Conservation (phyloP, 306 rosid species). For the Elaeagnus macrophylla region DNA sequence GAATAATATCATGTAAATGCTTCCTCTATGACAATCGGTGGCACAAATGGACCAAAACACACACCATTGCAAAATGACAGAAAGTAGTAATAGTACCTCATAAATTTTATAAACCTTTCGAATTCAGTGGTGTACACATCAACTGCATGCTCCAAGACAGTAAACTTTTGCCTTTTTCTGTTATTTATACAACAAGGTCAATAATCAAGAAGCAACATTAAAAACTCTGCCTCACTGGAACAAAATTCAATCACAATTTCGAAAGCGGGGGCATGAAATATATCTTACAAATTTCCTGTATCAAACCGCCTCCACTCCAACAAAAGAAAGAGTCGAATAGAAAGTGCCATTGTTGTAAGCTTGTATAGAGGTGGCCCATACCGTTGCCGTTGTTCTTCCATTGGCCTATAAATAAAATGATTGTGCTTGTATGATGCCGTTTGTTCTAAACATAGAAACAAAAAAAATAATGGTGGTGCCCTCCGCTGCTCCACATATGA, state of each 20-base stretch:
- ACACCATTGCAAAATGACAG: background rate
- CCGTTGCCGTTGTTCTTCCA: conserved; percentile 96
- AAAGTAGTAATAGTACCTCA: conserved; percentile 44
- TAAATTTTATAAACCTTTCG: conserved; percentile 65
- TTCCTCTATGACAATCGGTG: no score
- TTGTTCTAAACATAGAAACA: background rate
- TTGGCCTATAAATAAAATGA: conserved; percentile 54
- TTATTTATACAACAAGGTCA: conserved; percentile 22
- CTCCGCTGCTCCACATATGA: no score
- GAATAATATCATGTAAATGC: no score
- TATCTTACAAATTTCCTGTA: conserved; percentile 56
- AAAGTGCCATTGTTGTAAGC: conserved; percentile 66
- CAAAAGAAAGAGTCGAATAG: conserved; percentile 53
- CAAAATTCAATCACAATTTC: background rate
- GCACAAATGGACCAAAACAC: background rate
- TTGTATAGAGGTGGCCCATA: conserved; percentile 87
- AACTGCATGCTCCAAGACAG: conserved; percentile 62
- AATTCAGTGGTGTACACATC: conserved; percentile 66
- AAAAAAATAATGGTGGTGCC: background rate
- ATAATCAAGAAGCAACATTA: conserved; percentile 8
- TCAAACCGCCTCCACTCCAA: conserved; percentile 63
- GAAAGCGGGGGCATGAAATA: conserved; percentile 9
- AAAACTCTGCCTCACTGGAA: conserved; percentile 1
- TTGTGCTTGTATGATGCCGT: conserved; percentile 10
- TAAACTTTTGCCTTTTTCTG: conserved; percentile 49